Evolutionary conservation across 2,329 filamentous ascomycete species (phyloP).

Genomic region (Scopulariopsis brevicaulis): DNA sequence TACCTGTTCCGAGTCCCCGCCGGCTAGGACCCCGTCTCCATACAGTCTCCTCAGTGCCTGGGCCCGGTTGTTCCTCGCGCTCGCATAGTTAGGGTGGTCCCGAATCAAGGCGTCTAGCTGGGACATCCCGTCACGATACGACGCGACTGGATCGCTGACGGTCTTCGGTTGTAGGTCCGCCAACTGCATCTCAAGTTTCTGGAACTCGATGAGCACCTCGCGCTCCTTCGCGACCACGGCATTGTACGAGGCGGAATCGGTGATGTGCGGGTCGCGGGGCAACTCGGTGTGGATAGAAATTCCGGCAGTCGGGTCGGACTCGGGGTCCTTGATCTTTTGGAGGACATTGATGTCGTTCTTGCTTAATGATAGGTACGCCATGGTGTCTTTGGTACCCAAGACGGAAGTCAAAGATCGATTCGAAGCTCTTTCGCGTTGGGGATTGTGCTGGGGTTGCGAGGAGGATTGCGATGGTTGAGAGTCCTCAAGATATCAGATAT

Average conservation of each 20-base stretch:
- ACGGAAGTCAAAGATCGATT: background rate
- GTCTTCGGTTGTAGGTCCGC: slow-evolving; percentile 26
- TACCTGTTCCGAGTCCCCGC: slow-evolving; percentile 20
- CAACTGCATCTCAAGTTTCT: slow-evolving; percentile 41
- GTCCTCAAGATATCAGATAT: background rate
- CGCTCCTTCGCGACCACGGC: slow-evolving; percentile 37
- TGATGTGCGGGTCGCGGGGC: slow-evolving; percentile 46
- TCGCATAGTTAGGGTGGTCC: slow-evolving; percentile 54
- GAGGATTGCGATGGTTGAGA: background rate
- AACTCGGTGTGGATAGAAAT: slow-evolving; percentile 41
- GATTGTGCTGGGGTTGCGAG: background rate
- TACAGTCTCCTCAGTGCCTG: slow-evolving; percentile 53
- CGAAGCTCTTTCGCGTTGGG: background rate
- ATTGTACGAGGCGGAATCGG: slow-evolving; percentile 37
- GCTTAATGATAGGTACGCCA: slow-evolving; percentile 40
- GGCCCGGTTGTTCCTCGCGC: slow-evolving; percentile 63
- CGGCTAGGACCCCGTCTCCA: slow-evolving; percentile 42
- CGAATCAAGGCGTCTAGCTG: slow-evolving; percentile 44
- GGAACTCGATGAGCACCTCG: slow-evolving; percentile 40
- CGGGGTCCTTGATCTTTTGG: slow-evolving; percentile 56
- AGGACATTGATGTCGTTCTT: slow-evolving; percentile 50
- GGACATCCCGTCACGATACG: slow-evolving; percentile 34
- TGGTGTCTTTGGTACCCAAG: slow-evolving; percentile 14
- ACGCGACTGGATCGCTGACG: slow-evolving; percentile 24
- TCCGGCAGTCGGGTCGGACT: slow-evolving; percentile 43